Evolutionary conservation across 495 filamentous ascomycete species (phyloP).

Genomic region (Gamarada debralockiae): DNA sequence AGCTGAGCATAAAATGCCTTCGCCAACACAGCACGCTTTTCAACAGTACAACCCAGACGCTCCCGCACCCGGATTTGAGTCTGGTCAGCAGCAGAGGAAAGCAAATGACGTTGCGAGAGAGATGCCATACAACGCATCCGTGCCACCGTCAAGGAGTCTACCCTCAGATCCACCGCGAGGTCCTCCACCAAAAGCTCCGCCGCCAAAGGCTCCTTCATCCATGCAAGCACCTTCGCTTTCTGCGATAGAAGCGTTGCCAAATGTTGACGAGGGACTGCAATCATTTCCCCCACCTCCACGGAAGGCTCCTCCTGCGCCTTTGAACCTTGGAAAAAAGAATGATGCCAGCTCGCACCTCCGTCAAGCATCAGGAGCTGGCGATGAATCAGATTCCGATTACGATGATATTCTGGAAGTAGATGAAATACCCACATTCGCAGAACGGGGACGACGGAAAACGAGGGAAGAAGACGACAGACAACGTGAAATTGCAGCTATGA

Average conservation of each 20-base stretch:
- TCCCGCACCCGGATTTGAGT: conserved; percentile 37
- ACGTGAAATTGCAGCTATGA: conserved; percentile 60
- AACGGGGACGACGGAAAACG: conserved; percentile 79
- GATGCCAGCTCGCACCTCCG: conserved; percentile 38
- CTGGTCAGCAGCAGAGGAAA: conserved; percentile 32
- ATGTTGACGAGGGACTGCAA: conserved; percentile 38
- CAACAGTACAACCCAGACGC: conserved; percentile 49
- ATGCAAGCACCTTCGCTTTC: conserved; percentile 31
- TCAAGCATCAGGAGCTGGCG: conserved; percentile 44
- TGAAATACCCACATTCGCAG: conserved; percentile 50
- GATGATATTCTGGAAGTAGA: conserved; percentile 70
- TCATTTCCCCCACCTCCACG: conserved; percentile 52
- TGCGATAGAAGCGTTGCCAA: conserved; percentile 46
- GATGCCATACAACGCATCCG: conserved; percentile 37
- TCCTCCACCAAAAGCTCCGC: conserved; percentile 23
- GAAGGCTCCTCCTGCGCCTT: conserved; percentile 80
- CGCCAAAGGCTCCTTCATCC: conserved; percentile 17
- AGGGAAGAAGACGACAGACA: conserved; percentile 84
- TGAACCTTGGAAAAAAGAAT: conserved; percentile 58
- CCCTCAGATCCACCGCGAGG: conserved; percentile 35
- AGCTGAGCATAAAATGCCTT: conserved; percentile 46
- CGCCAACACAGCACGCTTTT: conserved; percentile 46
- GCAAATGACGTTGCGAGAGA: conserved; percentile 32
- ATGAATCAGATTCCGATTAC: conserved; percentile 77
- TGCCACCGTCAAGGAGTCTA: conserved; percentile 45